These are phyloP conservation scores for Garcia nutans DNA, from an alignment of 345 rosid species.

Conservation along the genomic window DNA sequence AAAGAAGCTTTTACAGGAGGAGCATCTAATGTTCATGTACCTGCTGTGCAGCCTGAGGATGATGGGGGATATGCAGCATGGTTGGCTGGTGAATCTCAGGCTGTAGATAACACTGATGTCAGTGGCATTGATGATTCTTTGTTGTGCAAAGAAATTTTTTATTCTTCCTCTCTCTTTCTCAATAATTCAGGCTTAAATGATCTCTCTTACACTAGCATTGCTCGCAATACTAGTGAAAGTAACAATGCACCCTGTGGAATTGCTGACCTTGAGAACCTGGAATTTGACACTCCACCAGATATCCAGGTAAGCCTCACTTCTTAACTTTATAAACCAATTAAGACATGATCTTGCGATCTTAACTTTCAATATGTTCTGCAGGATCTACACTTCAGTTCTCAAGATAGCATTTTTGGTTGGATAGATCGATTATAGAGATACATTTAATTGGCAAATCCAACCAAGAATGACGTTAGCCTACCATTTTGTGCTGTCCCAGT, in stretches of 20 bases:
- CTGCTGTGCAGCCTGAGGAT: conserved; percentile 25
- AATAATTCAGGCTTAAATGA: conserved; percentile 32
- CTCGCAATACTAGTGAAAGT: conserved; percentile 6
- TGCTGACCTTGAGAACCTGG: conserved; percentile 68
- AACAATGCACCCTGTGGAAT: conserved; percentile 36
- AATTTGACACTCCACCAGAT: conserved; percentile 75
- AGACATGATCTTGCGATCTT: background rate
- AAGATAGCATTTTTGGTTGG: conserved; percentile 72
- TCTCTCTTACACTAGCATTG: conserved; percentile 18
- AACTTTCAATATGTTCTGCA: conserved; percentile 21
- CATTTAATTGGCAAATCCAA: conserved; percentile 1
- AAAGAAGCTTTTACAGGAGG: conserved; percentile 31
- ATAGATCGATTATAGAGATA: conserved; percentile 50
- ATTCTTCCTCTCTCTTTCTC: conserved; percentile 31
- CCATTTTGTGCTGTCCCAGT: conserved; percentile 17
- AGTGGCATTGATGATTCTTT: conserved; percentile 46
- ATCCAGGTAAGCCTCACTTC: conserved; percentile 48
- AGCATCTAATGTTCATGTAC: conserved; percentile 20
- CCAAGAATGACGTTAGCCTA: background rate
- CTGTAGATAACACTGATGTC: conserved; percentile 41
- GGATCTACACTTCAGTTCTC: conserved; percentile 66
- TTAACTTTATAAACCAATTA: background rate
- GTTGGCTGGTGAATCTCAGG: conserved; percentile 74
- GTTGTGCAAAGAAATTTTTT: conserved; percentile 47
- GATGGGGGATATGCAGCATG: conserved; percentile 30